A percentile compares a stretch with the other conserved stretches of the same genome.
Conservation (phyloP, 2,329 filamentous ascomycete species). For the Fusarium albosuccineum region DNA sequence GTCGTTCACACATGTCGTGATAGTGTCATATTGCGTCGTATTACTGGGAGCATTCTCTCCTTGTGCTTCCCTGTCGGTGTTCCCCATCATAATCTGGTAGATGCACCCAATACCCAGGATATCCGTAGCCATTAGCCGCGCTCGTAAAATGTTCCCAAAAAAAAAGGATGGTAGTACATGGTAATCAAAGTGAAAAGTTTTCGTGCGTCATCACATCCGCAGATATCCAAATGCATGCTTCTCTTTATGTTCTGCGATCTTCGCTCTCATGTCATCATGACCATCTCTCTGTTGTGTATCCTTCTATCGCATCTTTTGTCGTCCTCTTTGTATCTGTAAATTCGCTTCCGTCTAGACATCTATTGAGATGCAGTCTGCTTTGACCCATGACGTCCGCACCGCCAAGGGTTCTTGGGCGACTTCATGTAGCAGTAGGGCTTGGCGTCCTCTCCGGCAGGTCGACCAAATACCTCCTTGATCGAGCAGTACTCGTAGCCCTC, state of each 20-base stretch:
- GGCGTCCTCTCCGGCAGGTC: conserved; percentile 59
- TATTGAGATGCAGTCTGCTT: conserved; percentile 39
- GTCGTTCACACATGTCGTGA: neutral
- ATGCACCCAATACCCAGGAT: neutral
- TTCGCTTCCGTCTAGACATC: conserved; percentile 17
- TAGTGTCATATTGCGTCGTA: conserved; percentile 26
- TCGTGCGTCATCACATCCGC: neutral
- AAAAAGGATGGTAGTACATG: conserved; percentile 3
- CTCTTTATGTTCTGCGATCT: conserved; percentile 2
- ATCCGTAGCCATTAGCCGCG: conserved; percentile 1
- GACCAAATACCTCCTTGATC: conserved; percentile 69
- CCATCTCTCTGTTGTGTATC: conserved; percentile 15
- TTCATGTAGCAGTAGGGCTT: conserved; percentile 69
- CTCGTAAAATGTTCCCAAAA: neutral
- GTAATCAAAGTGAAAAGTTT: conserved; percentile 9
- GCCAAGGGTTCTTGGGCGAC: conserved; percentile 69
- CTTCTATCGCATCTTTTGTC: conserved; percentile 17
- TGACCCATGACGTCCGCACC: conserved; percentile 68
- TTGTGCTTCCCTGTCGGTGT: conserved; percentile 1
- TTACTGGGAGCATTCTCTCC: conserved; percentile 7
- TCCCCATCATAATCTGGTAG: conserved; percentile 6
- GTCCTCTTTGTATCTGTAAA: conserved; percentile 13
- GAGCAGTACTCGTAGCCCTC: conserved; percentile 70
- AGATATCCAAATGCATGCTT: conserved; percentile 4
- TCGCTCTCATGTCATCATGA: conserved; percentile 32